These are phyloP conservation scores for Alternaria gaisen DNA, from an alignment of 2,329 filamentous ascomycete species.

Conservation along the genomic window DNA sequence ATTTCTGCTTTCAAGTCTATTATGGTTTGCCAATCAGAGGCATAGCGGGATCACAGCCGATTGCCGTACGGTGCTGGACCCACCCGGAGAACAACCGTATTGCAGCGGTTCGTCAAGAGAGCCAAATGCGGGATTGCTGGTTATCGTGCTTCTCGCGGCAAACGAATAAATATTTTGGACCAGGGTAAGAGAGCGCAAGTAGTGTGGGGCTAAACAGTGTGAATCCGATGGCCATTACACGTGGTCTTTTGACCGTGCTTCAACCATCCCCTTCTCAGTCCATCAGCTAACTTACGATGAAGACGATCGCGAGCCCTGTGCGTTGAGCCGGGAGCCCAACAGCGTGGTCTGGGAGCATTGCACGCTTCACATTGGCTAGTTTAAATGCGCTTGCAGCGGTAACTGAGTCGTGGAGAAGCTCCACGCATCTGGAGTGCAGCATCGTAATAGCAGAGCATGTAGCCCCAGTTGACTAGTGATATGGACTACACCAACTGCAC, in stretches of 20 bases:
- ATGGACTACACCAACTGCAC: background rate
- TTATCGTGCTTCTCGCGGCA: conserved; percentile 48
- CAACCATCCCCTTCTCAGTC: conserved; percentile 15
- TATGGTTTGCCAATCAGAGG: conserved; percentile 34
- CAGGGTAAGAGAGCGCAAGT: conserved; percentile 8
- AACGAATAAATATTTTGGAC: conserved; percentile 17
- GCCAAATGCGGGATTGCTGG: conserved; percentile 27
- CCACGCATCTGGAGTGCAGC: conserved; percentile 20
- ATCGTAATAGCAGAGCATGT: conserved; percentile 7
- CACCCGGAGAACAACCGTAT: conserved; percentile 22
- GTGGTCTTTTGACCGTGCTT: conserved; percentile 23
- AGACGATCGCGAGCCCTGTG: conserved; percentile 39
- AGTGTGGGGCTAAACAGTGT: conserved; percentile 9
- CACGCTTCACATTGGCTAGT: conserved; percentile 33
- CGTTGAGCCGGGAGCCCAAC: conserved; percentile 42
- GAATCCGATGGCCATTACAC: conserved; percentile 21
- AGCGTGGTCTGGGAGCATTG: conserved; percentile 40
- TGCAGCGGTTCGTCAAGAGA: conserved; percentile 22
- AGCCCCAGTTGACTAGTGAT: conserved; percentile 1
- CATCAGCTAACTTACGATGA: conserved; percentile 22
- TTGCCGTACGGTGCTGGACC: conserved; percentile 24
- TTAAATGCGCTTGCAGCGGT: conserved; percentile 40
- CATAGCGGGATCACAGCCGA: conserved; percentile 22
- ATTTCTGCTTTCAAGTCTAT: conserved; percentile 10
- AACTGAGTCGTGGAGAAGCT: conserved; percentile 20